phyloP scores from a whole-genome alignment of 768 basidiomycete species.

The Asterophora parasitica region DNA sequence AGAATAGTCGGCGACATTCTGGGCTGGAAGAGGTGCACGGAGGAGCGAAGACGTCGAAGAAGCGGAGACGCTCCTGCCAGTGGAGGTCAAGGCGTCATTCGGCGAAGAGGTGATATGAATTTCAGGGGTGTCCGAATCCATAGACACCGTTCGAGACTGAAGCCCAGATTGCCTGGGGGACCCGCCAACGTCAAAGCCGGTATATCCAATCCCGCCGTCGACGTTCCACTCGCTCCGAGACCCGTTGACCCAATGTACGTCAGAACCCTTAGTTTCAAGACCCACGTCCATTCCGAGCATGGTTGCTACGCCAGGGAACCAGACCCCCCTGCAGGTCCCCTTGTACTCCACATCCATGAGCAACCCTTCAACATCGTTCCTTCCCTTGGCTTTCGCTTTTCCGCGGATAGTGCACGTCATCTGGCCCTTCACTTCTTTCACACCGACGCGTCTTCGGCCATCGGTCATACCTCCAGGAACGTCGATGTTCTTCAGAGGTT shows the following conservation, averaged over 20 bases:
- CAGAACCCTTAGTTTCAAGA: slow-evolving; percentile 63
- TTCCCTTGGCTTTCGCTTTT: slow-evolving; percentile 33
- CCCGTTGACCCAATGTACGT: slow-evolving; percentile 61
- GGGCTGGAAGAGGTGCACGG: slow-evolving; percentile 66
- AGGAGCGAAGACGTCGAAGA: slow-evolving; percentile 61
- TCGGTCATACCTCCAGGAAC: slow-evolving; percentile 39
- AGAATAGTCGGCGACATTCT: slow-evolving; percentile 65
- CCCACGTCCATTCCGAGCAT: slow-evolving; percentile 74
- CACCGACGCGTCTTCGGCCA: slow-evolving; percentile 63
- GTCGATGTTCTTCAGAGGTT: slow-evolving; percentile 47
- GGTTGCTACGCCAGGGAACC: slow-evolving; percentile 82
- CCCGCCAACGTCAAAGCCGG: slow-evolving; percentile 60
- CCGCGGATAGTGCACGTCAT: slow-evolving; percentile 60
- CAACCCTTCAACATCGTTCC: slow-evolving; percentile 44
- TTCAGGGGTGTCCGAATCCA: slow-evolving; percentile 37
- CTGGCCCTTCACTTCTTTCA: slow-evolving; percentile 62
- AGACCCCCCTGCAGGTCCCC: slow-evolving; percentile 69
- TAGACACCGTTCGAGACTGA: slow-evolving; percentile 43
- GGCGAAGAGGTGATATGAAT: slow-evolving; percentile 18
- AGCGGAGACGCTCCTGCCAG: slow-evolving; percentile 34
- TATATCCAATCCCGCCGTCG: slow-evolving; percentile 61
- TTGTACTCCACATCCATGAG: slow-evolving; percentile 67
- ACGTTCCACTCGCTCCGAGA: slow-evolving; percentile 53
- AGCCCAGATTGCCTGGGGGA: slow-evolving; percentile 23
- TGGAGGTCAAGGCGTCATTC: slow-evolving; percentile 12